phyloP scores from a whole-genome alignment of 805 yeast genomes.

The Zygotorulaspora florentina region DNA sequence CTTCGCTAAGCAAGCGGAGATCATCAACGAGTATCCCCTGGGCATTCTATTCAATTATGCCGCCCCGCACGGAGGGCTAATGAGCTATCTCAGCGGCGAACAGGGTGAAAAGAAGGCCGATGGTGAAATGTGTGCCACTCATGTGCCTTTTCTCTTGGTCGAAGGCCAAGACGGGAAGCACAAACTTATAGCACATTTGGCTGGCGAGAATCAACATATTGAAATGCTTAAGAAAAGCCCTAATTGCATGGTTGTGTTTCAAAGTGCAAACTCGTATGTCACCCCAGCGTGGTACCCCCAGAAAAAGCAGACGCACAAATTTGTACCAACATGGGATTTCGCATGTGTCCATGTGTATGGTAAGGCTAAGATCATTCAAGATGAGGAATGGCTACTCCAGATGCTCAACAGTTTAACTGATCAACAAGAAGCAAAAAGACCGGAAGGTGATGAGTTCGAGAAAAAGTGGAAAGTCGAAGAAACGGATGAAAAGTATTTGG shows the following conservation, averaged over 20 bases:
- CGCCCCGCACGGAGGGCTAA: constrained; percentile 9
- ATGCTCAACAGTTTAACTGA: constrained; percentile 45
- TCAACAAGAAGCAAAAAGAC: constrained; percentile 42
- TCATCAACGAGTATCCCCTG: constrained; percentile 48
- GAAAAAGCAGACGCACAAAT: constrained; percentile 52
- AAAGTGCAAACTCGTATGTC: constrained; percentile 48
- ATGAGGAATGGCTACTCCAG: constrained; percentile 41
- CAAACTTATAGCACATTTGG: constrained; percentile 51
- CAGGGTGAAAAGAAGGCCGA: constrained; percentile 24
- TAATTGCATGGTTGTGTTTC: constrained; percentile 49
- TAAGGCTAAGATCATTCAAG: constrained; percentile 43
- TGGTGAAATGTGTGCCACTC: constrained; percentile 48
- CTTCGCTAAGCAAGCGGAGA: constrained; percentile 38
- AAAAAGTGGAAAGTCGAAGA: constrained; percentile 53
- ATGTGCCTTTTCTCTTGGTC: constrained; percentile 50
- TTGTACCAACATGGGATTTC: constrained; percentile 52
- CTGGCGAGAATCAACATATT: constrained; percentile 39
- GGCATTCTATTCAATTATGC: constrained; percentile 42
- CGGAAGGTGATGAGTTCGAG: constrained; percentile 16
- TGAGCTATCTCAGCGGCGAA: constrained; percentile 10
- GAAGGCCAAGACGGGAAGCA: constrained; percentile 36
- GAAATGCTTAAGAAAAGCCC: constrained; percentile 38
- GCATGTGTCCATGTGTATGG: constrained; percentile 50
- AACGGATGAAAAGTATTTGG: constrained; percentile 49
- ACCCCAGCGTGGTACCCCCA: constrained; percentile 57